Evolutionary conservation across 495 filamentous ascomycete genomes (phyloP), one percentile per base, ranked within the genome.

Genomic region (Neurospora cerealis): DNA sequence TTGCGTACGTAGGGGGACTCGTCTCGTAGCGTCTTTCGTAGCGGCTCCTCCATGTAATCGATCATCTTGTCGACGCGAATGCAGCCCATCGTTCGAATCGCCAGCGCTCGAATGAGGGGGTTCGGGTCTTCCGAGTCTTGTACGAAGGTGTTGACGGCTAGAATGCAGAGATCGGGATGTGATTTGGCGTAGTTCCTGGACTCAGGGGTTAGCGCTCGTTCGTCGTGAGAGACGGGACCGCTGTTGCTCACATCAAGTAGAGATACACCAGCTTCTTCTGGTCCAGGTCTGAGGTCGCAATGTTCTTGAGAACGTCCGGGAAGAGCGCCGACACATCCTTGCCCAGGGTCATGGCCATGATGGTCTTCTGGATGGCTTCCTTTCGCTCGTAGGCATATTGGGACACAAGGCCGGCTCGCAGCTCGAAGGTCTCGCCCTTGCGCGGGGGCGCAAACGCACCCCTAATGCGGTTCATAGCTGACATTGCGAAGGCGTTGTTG

Each of bases 221-320:
- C 38, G 37, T n/a, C 34, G 37, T 8, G 8, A 74, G 36, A 40
- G 48, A n/a, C 34, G 28, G 0, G 24, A 17, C 37, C n/a, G 32
- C 70, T 24, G 70, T 69, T 32, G 81, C 91, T 80, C 81, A 97
- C 95, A 99, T 99, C 41, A 99, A 85, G 80, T 99, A 99, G 38
- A 99, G 88, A 81, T 99, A 99, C 15, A 99, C 96, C 75, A 99
- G 91, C 86, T 99, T 99, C 88, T 99, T 99, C 86, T 99, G 96
- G 81, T 98, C 96, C 73, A 99, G 84, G 81, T 99, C 96, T 37
- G 84, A 85, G 8, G 96, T 98, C 62, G 96, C 95, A 83, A 99
- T 98, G 77, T 99, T 99, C 86, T 99, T 99, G 74, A 99, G 88
- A 15, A 99, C 95, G 79, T 99, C 96, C 21, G 96, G 96, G 82